Evolutionary conservation across 208 protist genomes (phyloP).

Genomic region (Wallacemonas rigidus): DNA sequence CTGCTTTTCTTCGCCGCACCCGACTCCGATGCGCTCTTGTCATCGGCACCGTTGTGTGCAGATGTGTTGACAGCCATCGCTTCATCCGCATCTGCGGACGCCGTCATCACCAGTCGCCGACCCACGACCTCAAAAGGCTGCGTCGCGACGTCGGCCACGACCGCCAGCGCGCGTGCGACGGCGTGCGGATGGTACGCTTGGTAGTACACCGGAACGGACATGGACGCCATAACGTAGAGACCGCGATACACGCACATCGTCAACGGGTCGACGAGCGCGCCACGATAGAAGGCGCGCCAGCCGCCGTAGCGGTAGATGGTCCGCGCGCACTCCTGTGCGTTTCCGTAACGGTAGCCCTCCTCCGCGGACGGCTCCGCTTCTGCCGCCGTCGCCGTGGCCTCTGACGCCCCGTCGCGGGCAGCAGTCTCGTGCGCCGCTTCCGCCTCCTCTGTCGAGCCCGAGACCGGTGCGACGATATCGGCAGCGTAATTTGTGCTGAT

Average conservation of each 20-base stretch:
- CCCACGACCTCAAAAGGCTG: constrained; percentile 84
- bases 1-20: not conserved
- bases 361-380: constrained; percentile 13
- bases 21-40: not conserved
- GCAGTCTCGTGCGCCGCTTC: constrained; percentile 1
- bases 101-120: constrained; percentile 74
- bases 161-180: constrained; percentile 50
- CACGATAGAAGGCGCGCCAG: constrained; percentile 74
- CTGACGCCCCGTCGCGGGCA: not conserved
- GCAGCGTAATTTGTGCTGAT: constrained; percentile 82
- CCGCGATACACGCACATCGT: constrained; percentile 70
- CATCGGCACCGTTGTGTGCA: not conserved
- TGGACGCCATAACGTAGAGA: constrained; percentile 46
- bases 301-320: constrained; percentile 57
- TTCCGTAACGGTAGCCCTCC: constrained; percentile 71
- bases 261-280: constrained; percentile 58
- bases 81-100: constrained; percentile 45
- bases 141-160: constrained; percentile 61
- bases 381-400: constrained; percentile 8
- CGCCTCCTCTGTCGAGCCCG: constrained; percentile 4
- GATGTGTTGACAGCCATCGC: not conserved
- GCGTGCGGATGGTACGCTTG: constrained; percentile 52
- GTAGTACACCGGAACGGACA: constrained; percentile 34
- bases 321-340: constrained; percentile 46
- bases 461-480: constrained; percentile 62